Base-by-base conservation (phyloP, 2,329 filamentous ascomycete species). In the Bipolaris zeicola region DNA sequence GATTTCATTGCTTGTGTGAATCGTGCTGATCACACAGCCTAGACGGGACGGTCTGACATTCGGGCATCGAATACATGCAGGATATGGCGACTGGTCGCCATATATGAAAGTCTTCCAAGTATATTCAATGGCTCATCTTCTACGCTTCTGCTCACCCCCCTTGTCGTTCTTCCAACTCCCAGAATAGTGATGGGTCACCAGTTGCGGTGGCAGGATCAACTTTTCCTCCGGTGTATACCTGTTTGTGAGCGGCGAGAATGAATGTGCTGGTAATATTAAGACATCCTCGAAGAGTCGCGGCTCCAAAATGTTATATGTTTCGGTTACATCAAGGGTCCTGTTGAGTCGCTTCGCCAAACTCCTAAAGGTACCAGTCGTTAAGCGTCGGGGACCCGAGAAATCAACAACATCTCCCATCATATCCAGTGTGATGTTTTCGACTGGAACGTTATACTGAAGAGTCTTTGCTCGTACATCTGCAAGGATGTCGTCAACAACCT, bases 221-320 rank as follows among this genome's bases (percentile, higher is more conserved):
- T 61, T 36, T 11, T 57, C 53, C 6, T 58, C 52, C 8, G 36
- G 22, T 31, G 34, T 49, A 18, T 66, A 64, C 6, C 18, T 61
- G 42, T 66, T 66, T 3, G 55, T 36, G 2, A 52, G 57, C n/a
- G 62, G 47, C 5, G 62, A 57, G 42, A 67, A 67, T 18, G 61
- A 58, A 5, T 38, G 16, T 6, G 58, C 63, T 18, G 63, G 62
- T 58, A 67, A 56, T 2, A 67, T 45, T 31, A 67, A 42, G 26
- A 75, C 64, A 52, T 75, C 72, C 0, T 62, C 67, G 1, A 75
- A 49, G n/a, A 72, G 42, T 33, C 57, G 66, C n/a, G 72, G 70
- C 22, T 68, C 61, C 2, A 55, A 20, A 10, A 74, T 22, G 14
- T 63, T 52, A 20, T 61, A 52, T 31, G 70, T 61, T 26, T 69